phyloP scores from a whole-genome alignment of 208 protist species.

The Paratrypanosoma confusum region DNA sequence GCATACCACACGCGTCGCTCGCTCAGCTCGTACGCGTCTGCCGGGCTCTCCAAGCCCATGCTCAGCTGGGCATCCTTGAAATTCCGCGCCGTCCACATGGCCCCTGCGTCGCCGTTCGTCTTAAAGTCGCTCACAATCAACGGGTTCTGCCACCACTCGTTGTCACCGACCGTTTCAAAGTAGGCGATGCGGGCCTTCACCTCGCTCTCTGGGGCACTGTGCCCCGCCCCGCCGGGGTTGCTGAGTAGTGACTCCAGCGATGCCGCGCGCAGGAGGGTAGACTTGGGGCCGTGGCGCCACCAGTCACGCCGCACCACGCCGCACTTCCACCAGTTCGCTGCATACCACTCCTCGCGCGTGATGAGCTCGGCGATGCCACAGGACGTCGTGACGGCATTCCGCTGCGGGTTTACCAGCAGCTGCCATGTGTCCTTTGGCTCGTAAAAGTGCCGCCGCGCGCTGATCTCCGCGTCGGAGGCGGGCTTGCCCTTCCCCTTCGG shows the following conservation, averaged over 20 bases:
- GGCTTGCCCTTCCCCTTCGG: slow-evolving; percentile 12
- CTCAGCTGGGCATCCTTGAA: slow-evolving; percentile 12
- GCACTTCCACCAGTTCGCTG: slow-evolving; percentile 24
- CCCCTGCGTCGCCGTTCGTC: slow-evolving; percentile 6
- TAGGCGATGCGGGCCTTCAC: slow-evolving; percentile 5
- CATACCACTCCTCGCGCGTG: slow-evolving; percentile 6
- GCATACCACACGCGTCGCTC: slow-evolving; percentile 19
- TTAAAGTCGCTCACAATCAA: slow-evolving; percentile 14
- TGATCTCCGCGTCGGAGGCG: slow-evolving; percentile 11
- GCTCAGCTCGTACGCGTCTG: slow-evolving; percentile 8
- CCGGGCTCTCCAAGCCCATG: slow-evolving; percentile 15
- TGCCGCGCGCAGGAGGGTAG: neutral
- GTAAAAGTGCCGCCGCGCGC: slow-evolving; percentile 5
- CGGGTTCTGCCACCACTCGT: slow-evolving; percentile 29
- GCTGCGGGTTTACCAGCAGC: slow-evolving; percentile 8
- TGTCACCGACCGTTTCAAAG: slow-evolving; percentile 17
- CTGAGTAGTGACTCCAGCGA: slow-evolving; percentile 1
- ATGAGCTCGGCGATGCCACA: slow-evolving; percentile 10
- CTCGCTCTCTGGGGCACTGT: slow-evolving; percentile 5
- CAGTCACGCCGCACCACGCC: slow-evolving; percentile 8
- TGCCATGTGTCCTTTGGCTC: slow-evolving; percentile 9
- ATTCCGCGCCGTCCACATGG: slow-evolving; percentile 17
- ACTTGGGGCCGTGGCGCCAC: slow-evolving; percentile 1
- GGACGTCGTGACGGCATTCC: slow-evolving; percentile 6
- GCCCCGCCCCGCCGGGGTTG: neutral